Evolutionary conservation across 305 asterid species (phyloP).

Genomic region (Ilex paraguariensis): DNA sequence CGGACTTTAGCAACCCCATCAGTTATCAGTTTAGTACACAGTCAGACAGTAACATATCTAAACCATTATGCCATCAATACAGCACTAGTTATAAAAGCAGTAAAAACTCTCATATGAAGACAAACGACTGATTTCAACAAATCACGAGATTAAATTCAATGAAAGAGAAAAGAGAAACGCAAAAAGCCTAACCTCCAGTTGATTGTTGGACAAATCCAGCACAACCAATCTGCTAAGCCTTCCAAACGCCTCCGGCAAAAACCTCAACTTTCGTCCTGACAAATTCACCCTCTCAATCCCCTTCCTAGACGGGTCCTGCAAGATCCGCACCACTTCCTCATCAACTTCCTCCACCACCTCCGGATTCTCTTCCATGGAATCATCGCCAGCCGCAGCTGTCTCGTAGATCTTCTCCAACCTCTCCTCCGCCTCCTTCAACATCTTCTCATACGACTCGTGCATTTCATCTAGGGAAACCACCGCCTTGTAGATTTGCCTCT

Average conservation of each 20-base stretch:
- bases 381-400: neutral
- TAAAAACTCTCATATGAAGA: no score
- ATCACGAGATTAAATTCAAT: no score
- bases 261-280: constrained; percentile 38
- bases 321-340: constrained; percentile 29
- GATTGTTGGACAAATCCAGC: constrained; percentile 32
- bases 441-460: neutral
- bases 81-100: no score
- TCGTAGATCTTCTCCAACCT: neutral
- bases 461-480: neutral
- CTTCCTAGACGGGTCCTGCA: constrained; percentile 22
- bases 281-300: constrained; percentile 32
- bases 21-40: no score
- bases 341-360: constrained; percentile 16
- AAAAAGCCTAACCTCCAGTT: constrained; percentile 32
- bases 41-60: no score
- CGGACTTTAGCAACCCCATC: no score
- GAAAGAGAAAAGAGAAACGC: neutral
- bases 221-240: constrained; percentile 28
- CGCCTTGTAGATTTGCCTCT: neutral
- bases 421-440: neutral
- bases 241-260: constrained; percentile 45
- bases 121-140: no score
- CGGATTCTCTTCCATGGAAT: neutral
- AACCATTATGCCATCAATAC: no score